A percentile compares a stretch with the other conserved stretches of the same genome.
Evolutionary conservation across 257 asterid genomes (phyloP).

Genomic region (Asclepias syriaca): DNA sequence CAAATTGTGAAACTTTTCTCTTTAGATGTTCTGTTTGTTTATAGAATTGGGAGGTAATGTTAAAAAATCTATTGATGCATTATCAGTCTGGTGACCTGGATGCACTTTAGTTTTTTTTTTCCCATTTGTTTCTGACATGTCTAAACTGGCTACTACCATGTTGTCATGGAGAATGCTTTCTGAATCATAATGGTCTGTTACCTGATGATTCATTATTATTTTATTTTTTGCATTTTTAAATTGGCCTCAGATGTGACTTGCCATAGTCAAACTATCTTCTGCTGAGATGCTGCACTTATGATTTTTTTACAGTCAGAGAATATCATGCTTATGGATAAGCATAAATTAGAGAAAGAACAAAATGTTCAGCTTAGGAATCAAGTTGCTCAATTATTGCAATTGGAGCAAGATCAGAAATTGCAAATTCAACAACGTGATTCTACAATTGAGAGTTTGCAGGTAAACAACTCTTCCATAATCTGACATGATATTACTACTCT

Average conservation of each 20-base stretch:
- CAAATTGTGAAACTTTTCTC: not conserved
- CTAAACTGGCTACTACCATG: not conserved
- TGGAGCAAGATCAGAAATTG: conserved; percentile 75
- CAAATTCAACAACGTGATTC: conserved; percentile 74
- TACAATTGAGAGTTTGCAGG: conserved; percentile 83
- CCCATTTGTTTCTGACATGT: not conserved
- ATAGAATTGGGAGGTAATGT: not conserved
- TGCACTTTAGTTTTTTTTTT: not conserved
- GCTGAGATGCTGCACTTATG: conserved; percentile 18
- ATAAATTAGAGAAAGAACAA: conserved; percentile 83
- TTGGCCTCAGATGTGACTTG: not conserved
- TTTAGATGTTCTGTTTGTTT: not conserved
- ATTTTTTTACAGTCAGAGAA: conserved; percentile 66
- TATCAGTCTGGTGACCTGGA: not conserved
- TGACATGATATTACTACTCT: not conserved
- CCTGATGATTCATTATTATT: not conserved
- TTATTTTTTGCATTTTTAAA: conserved; percentile 1
- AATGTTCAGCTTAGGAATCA: conserved; percentile 69
- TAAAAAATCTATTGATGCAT: not conserved
- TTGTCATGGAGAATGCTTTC: not conserved
- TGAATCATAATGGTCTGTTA: not conserved
- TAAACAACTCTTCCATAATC: conserved; percentile 15
- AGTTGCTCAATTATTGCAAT: conserved; percentile 65
- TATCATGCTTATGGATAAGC: conserved; percentile 63
- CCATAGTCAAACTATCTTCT: not conserved